Percentiles rank a stretch among this genome's conserved stretches.
Evolutionary conservation across 2,329 filamentous ascomycete genomes (phyloP).

Genomic region (Colletotrichum limetticola): DNA sequence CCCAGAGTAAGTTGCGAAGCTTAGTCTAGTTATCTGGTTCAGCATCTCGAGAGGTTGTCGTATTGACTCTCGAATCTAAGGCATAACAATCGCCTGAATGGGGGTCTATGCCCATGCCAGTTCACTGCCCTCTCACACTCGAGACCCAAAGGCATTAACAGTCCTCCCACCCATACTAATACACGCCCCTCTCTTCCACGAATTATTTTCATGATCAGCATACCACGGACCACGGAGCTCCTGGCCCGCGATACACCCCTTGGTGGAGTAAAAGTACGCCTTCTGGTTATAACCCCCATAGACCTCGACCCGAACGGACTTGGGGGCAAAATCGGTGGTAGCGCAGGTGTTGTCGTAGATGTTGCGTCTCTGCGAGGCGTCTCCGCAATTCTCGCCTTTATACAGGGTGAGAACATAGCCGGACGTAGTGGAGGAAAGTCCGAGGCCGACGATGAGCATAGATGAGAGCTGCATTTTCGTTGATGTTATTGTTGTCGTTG

Average conservation of each 20-base stretch:
- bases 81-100: too few species aligned
- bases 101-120: accelerated
- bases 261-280: neutral
- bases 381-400: neutral
- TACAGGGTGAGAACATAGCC: constrained; percentile 8
- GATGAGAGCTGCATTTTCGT: neutral
- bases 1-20: too few species aligned
- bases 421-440: neutral
- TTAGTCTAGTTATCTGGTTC: too few species aligned
- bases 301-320: neutral
- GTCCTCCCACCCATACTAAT: neutral
- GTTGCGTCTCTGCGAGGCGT: neutral
- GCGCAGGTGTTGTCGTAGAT: constrained; percentile 5
- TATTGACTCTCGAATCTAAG: accelerated
- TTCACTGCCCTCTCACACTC: neutral
- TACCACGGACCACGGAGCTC: neutral
- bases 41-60: too few species aligned
- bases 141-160: neutral
- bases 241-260: neutral
- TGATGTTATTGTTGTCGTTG: too few species aligned
- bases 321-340: neutral
- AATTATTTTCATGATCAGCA: neutral
- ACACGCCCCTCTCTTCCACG: constrained; percentile 1
- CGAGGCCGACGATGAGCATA: neutral
- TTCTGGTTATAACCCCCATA: neutral